Base-by-base conservation (phyloP, 108 stramenopile species). In the Skeletonema tropicum region DNA sequence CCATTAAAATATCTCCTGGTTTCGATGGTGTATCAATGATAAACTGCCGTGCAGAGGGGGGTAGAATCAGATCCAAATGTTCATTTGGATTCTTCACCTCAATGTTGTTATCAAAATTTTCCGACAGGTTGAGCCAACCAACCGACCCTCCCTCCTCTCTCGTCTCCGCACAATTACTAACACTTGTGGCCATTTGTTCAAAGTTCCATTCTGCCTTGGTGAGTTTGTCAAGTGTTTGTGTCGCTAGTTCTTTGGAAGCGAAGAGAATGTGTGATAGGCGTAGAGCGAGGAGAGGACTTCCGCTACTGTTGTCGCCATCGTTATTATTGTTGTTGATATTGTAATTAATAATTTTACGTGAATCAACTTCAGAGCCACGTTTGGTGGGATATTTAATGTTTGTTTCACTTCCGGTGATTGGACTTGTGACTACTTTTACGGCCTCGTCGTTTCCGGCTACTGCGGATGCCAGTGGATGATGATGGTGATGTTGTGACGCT, bases 311-410 rank as follows among this genome's bases (percentile, higher is more conserved):
- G 17, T 35, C 14, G 17, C 14, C 12, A 8, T 35, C n/a, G 30
- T 25, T 29, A 25, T 61, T 48, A 2, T 25, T 29, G 25, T 61
- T 62, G 4, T 55, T 45, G 23, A 29, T 45, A n/a, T 19, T 60
- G 58, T 68, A 66, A 45, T 75, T 77, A 66, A 96, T 77, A 74
- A 96, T 96, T 59, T 88, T 77, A 36, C 95, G 87, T 9, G 88
- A 86, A 70, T 96, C 92, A 0, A 90, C 86, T 64, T 85, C 82
- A 21, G 86, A 55, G 59, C 95, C 95, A 70, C 93, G 86, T 7
- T 19, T n/a, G 7, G 91, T 92, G 3, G 95, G 95, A 75, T 92
- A 96, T 65, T 92, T 91, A 63, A 83, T 73, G 21, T 82, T 82
- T n/a, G 67, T 70, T 31, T 64, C 41, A 57, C 36, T 35, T 36